A percentile compares a stretch with the other conserved stretches of the same genome.
Evolutionary conservation across 768 basidiomycete genomes (phyloP).

Genomic region (Agrocybe pediades): DNA sequence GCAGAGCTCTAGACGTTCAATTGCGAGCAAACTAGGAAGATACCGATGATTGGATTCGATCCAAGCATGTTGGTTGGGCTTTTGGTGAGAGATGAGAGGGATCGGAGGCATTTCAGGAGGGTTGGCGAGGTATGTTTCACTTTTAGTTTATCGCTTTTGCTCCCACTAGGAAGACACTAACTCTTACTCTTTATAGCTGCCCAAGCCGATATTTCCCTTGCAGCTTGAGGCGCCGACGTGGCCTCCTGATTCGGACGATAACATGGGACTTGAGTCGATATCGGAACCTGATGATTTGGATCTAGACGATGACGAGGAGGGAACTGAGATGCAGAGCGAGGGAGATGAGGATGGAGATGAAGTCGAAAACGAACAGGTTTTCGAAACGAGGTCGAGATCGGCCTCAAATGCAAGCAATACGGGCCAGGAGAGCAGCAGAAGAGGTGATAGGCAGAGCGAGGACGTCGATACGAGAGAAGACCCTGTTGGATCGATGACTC

Average conservation of each 20-base stretch:
- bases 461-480: conserved; percentile 76
- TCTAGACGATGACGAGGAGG: conserved; percentile 44
- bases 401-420: conserved; percentile 39
- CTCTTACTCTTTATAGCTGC: conserved; percentile 37
- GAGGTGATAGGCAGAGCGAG: too few relatives aligned
- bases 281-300: conserved; percentile 77
- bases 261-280: conserved; percentile 79
- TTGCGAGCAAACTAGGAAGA: conserved; percentile 95
- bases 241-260: conserved; percentile 74
- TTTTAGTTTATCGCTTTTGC: conserved; percentile 1
- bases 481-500: conserved; percentile 68
- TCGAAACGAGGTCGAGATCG: conserved; percentile 50
- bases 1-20: conserved; percentile 88
- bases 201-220: conserved; percentile 79
- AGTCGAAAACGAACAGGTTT: conserved; percentile 49
- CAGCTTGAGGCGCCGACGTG: conserved; percentile 88
- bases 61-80: conserved; percentile 98
- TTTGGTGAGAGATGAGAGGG: conserved; percentile 76
- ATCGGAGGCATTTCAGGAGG: conserved; percentile 84
- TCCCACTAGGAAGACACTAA: not conserved
- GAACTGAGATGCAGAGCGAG: conserved; percentile 26
- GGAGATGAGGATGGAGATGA: conserved; percentile 29
- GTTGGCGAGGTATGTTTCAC: conserved; percentile 65
- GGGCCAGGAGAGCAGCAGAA: too few relatives aligned
- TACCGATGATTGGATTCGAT: conserved; percentile 87